These are phyloP conservation scores for Aspergillus carbonarius DNA, from an alignment of 2,329 filamentous ascomycete species.

Conservation along the genomic window DNA sequence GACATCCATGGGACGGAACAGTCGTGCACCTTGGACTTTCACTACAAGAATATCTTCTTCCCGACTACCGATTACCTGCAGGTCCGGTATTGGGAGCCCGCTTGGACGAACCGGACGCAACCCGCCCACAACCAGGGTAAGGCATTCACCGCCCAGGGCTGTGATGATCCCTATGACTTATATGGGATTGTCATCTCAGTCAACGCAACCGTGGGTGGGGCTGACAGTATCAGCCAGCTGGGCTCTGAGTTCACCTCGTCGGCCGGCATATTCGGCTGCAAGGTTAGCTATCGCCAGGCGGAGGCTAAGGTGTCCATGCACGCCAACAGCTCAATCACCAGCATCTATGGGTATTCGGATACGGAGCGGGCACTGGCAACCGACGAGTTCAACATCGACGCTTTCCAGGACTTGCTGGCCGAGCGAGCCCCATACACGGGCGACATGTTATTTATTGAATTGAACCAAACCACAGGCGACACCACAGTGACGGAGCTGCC, in stretches of 20 bases:
- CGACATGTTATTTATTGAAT: slow-evolving; percentile 32
- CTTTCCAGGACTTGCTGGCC: slow-evolving; percentile 32
- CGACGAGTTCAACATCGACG: slow-evolving; percentile 29
- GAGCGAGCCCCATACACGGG: slow-evolving; percentile 35
- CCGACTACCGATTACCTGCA: slow-evolving; percentile 30
- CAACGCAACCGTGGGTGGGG: slow-evolving; percentile 22
- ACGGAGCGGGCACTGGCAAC: slow-evolving; percentile 22
- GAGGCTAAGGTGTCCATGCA: slow-evolving; percentile 32
- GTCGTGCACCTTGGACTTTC: slow-evolving; percentile 29
- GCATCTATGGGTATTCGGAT: slow-evolving; percentile 18
- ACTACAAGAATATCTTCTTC: slow-evolving; percentile 32
- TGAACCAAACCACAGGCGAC: slow-evolving; percentile 28
- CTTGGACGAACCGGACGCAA: slow-evolving; percentile 15
- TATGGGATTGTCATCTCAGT: slow-evolving; percentile 35
- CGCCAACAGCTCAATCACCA: slow-evolving; percentile 35
- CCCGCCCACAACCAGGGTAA: slow-evolving; percentile 13
- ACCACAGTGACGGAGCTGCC: slow-evolving; percentile 31
- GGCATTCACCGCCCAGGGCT: slow-evolving; percentile 27
- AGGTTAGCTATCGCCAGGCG: slow-evolving; percentile 30
- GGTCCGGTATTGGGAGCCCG: slow-evolving; percentile 37
- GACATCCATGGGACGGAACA: slow-evolving; percentile 10
- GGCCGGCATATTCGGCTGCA: slow-evolving; percentile 33
- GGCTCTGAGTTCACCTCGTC: slow-evolving; percentile 22
- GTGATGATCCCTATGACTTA: slow-evolving; percentile 31
- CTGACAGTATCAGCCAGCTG: slow-evolving; percentile 8